Evolutionary conservation across 176 grass and related monocot species (phyloP), one percentile per base, ranked within the genome.

Genomic region (Oryza rufipogon): DNA sequence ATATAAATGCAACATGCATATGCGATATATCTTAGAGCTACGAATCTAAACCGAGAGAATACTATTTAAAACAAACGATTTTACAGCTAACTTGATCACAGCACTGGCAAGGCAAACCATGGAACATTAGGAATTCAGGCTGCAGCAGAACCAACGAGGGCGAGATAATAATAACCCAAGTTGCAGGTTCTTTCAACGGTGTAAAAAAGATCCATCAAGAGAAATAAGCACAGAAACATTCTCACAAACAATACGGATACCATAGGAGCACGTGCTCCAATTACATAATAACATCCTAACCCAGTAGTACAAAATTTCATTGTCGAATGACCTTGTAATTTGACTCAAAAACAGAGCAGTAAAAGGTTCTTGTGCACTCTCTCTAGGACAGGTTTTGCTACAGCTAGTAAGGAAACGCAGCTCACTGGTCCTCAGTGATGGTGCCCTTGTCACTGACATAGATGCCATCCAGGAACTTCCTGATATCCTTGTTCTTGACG

Each of bases 401-500:
- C 56, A 76, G 47, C 45, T 52, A 90, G 25, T 30, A 80, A 49
- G 73, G 28, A 72, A 76, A 28, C 68, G 65, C 51, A 64, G 83
- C 84, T 90, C 80, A 84, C 75, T 92, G 83, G 15, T 92, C 87
- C 7, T 73, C 90, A 22, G 42, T 45, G 33, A 95, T 88, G 33
- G 81, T 79, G 13, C 93, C 84, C 79, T 92, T 92, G 74, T 95
- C 93, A 25, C 93, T 95, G 25, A 95, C 85, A 64, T 92, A 92
- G 39, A 95, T 95, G 78, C 87, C 92, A 54, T 95, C 92, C 87
- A 92, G 81, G 66, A 95, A 92, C 85, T 94, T 94, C 80, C 90
- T 74, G 78, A 94, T 94, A 73, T 94, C 90, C 68, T 94, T 94
- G n/a, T 92, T 94, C 64, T 94, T 94, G 23, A 94, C 92, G 6